A percentile compares a stretch with the other conserved stretches of the same genome.
Evolutionary conservation across 257 asterid species (phyloP).

Genomic region (Solanum appendiculatum): DNA sequence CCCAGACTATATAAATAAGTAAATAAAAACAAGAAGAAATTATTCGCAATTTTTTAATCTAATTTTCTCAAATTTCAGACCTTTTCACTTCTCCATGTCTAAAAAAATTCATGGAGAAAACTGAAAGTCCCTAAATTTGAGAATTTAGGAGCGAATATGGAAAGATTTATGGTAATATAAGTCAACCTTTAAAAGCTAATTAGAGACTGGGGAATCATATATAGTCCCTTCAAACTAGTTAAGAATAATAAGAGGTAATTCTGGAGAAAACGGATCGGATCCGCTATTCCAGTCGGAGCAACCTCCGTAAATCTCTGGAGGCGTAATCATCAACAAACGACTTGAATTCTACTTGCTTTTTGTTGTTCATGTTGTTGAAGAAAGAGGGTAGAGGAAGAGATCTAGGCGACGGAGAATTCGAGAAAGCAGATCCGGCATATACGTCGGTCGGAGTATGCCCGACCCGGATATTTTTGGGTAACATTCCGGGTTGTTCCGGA

Average conservation of each 20-base stretch:
- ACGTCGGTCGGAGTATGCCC: constrained; percentile 18
- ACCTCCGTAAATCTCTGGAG: constrained; percentile 29
- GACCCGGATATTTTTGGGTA: constrained; percentile 31
- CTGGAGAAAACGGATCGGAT: neutral
- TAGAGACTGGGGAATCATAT: neutral
- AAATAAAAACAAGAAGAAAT: neutral
- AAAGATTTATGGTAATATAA: neutral
- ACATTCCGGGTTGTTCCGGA: constrained; percentile 31
- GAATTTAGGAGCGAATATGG: neutral
- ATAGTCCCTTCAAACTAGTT: neutral
- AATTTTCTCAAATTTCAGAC: constrained; percentile 3
- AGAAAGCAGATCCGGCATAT: constrained; percentile 65
- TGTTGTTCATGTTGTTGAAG: constrained; percentile 21
- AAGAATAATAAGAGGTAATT: neutral
- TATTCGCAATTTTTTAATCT: neutral
- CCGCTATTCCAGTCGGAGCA: constrained; percentile 25
- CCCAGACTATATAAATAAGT: neutral
- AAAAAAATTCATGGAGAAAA: constrained; percentile 15
- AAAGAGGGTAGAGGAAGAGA: constrained; percentile 65
- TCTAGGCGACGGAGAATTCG: constrained; percentile 62
- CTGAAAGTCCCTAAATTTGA: neutral
- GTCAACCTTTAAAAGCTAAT: neutral
- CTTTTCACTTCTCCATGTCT: constrained; percentile 5
- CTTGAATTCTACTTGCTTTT: constrained; percentile 1
- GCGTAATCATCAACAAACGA: constrained; percentile 46